Base-by-base conservation (phyloP, 1,284 basidiomycete species). In the Tausonia pullulans region DNA sequence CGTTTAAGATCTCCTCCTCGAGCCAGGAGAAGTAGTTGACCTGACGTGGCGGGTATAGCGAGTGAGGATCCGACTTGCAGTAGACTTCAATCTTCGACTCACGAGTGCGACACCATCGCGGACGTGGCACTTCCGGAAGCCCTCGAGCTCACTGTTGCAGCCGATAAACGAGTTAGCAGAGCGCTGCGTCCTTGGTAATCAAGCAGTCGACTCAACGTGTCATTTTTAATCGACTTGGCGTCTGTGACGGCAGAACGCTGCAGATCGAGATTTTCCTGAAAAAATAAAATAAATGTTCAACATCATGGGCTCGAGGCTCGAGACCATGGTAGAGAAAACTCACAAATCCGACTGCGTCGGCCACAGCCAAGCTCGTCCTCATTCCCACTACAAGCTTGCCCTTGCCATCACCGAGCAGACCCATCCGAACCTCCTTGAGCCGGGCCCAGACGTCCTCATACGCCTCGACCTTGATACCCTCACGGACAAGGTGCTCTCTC, bases 11-110 rank as follows among this genome's bases (percentile, higher is more conserved):
- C 69, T 86, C 82, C 69, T 91, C 88, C 75, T 98, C 92, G 2
- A 98, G 80, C 94, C 95, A 98, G 0, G 92, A 83, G 73, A 98
- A 97, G 77, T 95, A 97, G 10, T 85, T 82, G 7, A 82, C 84
- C 72, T 75, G 53, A 62, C 27, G 5, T 5, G 6, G 45, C 11
- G 27, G 41, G 2, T 41, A 11, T 13, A 9, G 45, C 43, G 11
- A 16, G 7, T 41, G 51, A n/a, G 51, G 50, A n/a, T 6, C 14
- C n/a, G 41, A 10, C 2, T 10, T 49, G 48, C 48, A n/a, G n/a
- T 49, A 49, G 48, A 4, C 8, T 46, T 27, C 58, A 71, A 46
- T 27, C 27, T 27, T 27, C 40, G 10, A 64, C 74, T 65, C 58
- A 80, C 79, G 53, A 98, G 80, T 0, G 95, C 95, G 0, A 83